These are phyloP conservation scores for Ceratobasidium sp. DNA, from an alignment of 1,284 basidiomycete species.

Conservation along the genomic window DNA sequence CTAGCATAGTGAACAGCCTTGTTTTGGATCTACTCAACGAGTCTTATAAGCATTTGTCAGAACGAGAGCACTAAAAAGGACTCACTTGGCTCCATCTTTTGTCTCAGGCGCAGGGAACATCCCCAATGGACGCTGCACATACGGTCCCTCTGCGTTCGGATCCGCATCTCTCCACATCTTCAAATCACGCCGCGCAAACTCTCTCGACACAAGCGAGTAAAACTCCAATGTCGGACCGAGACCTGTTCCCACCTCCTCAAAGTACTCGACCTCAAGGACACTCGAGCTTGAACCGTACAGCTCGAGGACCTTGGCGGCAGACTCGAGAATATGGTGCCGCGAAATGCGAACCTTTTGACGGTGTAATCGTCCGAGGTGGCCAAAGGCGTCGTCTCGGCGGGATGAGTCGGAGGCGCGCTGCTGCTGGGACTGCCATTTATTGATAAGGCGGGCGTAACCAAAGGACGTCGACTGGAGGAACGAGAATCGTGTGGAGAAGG, in stretches of 20 bases:
- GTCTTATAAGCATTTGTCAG: background rate
- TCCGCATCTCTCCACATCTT: conserved; percentile 93
- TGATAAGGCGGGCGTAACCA: conserved; percentile 92
- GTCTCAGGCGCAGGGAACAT: conserved; percentile 84
- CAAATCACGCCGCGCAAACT: conserved; percentile 88
- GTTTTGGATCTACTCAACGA: conserved; percentile 53
- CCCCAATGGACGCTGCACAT: conserved; percentile 84
- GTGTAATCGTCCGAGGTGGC: conserved; percentile 90
- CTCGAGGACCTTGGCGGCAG: conserved; percentile 98
- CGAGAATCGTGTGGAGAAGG: conserved; percentile 95
- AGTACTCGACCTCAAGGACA: conserved; percentile 97
- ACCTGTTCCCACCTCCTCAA: conserved; percentile 98
- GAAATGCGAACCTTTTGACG: conserved; percentile 98
- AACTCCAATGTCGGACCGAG: conserved; percentile 99
- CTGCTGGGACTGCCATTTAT: conserved; percentile 89
- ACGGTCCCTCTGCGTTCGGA: conserved; percentile 65
- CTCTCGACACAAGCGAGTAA: conserved; percentile 92
- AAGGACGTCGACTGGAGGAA: conserved; percentile 98
- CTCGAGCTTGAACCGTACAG: conserved; percentile 94
- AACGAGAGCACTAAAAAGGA: background rate
- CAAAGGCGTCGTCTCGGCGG: conserved; percentile 87
- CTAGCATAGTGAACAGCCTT: conserved; percentile 88
- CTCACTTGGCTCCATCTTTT: conserved; percentile 46
- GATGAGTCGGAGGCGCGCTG: conserved; percentile 73
- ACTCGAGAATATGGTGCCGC: conserved; percentile 92